Evolutionary conservation across 257 asterid species (phyloP), one percentile per base, ranked within the genome.

Genomic region (Lycium ferocissimum): DNA sequence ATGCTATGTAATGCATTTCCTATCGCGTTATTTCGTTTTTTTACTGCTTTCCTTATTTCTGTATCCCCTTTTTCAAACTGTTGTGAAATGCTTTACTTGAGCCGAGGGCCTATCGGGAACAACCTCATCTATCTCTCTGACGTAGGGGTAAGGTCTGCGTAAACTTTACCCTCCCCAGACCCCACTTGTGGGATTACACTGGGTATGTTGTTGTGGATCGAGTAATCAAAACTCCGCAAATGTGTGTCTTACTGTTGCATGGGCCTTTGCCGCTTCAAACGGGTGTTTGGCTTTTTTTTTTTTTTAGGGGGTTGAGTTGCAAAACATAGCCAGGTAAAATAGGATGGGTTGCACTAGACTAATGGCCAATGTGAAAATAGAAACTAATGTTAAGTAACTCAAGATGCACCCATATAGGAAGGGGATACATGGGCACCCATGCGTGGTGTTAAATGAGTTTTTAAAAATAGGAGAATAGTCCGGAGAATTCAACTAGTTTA

Each of bases 281-380:
- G 45, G 45, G 45, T 40, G 3, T 6, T 40, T 40, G 45, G 5
- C 45, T 40, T 40, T 40, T n/a, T 38, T 63, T 63, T 26, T 37
- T 63, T 26, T 58, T 63, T 26, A 1, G 33, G 33, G 33, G 33
- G 33, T 65, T 33, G 72, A 65, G 45, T 26, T 65, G 45, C 72
- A 65, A 65, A 33, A 26, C 72, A 65, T 65, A 26, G 45, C 9
- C 10, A 26, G 72, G 72, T 65, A 26, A 33, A 65, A 40, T 45
- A 26, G 45, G 72, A 65, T 65, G 72, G 72, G 18, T 65, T 65
- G 45, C 72, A 26, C 72, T 12, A 65, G 10, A 43, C 12, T 65
- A 65, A 65, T 65, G 72, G 72, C 13, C 57, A 65, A 65, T 65
- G 43, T 65, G 12, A 33, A 22, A 65, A 33, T 65, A 65, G 72